Base-by-base conservation (phyloP, 202 grass and related monocot genomes). In the Eragrostis tef region DNA sequence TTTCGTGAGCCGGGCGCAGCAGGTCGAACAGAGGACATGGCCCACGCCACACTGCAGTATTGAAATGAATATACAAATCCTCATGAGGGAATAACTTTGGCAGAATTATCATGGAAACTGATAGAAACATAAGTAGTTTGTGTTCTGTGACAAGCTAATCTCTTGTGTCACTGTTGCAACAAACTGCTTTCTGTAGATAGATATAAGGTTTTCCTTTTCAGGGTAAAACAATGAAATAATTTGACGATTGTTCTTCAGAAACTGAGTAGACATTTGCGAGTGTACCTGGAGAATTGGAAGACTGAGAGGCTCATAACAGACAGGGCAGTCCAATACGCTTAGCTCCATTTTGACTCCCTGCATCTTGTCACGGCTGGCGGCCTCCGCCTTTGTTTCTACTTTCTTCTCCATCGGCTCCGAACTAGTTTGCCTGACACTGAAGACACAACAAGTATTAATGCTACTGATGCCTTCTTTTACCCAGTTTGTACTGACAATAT, bases 201-300 rank as follows among this genome's bases (percentile, higher is more conserved):
- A 39, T 51, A 27, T 11, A 59, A 59, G n/a, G 20, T 58, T 24
- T 61, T 61, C 6, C 0, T 52, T 15, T 66, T 21, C 7, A 2
- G 7, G 16, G 51, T 21, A 66, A 39, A 15, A 11, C 27, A 0
- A 50, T 36, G 36, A 34, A 65, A 51, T 2, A 41, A 11, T 53
- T 66, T 14, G 14, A 11, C 36, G 11, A 51, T 24, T 27, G 36
- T 67, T 13, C 29, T 75, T 75, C 31, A 59, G 19, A 79, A 42
- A 43, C 51, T 67, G 22, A 52, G 1, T 3, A 22, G n/a, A 22
- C 8, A 17, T 20, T 19, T 25, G 56, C 56, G 24, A 42, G 7
- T 19, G 16, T 49, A 77, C 72, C 82, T 84, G 64, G 44, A 50
- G 57, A 61, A 71, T 84, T 0, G 74, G 82, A 84, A 74, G 82